phyloP scores from a whole-genome alignment of 352 stramenopile genomes.

The Pseudoperonospora humuli region DNA sequence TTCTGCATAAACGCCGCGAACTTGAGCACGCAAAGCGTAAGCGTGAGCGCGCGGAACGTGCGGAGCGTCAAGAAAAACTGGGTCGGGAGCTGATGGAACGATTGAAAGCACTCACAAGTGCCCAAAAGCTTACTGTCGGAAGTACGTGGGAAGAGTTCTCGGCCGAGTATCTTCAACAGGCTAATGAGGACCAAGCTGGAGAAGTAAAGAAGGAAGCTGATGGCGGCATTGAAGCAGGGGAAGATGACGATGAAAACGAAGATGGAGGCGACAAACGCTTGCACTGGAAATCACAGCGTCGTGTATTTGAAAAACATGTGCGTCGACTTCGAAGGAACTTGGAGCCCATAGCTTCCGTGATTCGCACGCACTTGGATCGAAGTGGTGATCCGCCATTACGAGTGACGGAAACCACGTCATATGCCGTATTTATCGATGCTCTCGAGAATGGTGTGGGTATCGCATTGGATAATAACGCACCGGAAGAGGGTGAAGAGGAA shows the following conservation, averaged over 20 bases:
- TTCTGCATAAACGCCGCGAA: slow-evolving; percentile 35
- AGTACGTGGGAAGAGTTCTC: slow-evolving; percentile 26
- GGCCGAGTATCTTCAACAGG: slow-evolving; percentile 7
- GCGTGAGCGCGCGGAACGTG: slow-evolving; percentile 37
- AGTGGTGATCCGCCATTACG: slow-evolving; percentile 22
- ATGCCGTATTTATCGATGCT: slow-evolving; percentile 27
- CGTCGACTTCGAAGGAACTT: slow-evolving; percentile 30
- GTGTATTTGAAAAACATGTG: slow-evolving; percentile 47
- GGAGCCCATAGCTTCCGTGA: slow-evolving; percentile 12
- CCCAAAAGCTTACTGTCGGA: slow-evolving; percentile 15
- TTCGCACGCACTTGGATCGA: slow-evolving; percentile 28
- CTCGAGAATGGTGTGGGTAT: slow-evolving; percentile 28
- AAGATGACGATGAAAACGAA: slow-evolving; percentile 9
- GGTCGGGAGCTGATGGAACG: slow-evolving; percentile 24
- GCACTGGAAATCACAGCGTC: slow-evolving; percentile 38
- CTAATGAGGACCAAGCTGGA: slow-evolving; percentile 8
- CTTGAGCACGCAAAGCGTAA: slow-evolving; percentile 41
- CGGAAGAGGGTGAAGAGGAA: slow-evolving; percentile 58
- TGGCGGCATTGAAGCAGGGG: slow-evolving; percentile 2
- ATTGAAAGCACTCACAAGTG: slow-evolving; percentile 13
- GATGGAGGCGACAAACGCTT: slow-evolving; percentile 12
- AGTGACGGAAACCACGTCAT: slow-evolving; percentile 28
- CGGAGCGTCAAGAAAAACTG: slow-evolving; percentile 29
- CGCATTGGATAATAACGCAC: slow-evolving; percentile 35
- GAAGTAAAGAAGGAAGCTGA: slow-evolving; percentile 6